Base-by-base conservation (phyloP, 2,329 filamentous ascomycete genomes). In the Fusarium paranaense region DNA sequence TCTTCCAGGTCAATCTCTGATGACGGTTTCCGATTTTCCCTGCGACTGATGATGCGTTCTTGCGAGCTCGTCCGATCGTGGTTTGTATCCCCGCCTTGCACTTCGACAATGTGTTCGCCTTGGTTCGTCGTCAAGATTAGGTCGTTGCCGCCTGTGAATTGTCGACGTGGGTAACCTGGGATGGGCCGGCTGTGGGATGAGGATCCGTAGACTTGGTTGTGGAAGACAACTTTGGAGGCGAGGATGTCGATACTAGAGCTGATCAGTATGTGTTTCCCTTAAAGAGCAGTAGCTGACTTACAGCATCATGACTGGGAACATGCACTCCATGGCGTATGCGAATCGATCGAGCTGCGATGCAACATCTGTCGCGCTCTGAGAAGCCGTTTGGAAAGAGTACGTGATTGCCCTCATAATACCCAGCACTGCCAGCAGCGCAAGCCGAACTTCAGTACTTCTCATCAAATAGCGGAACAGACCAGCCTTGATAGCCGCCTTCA, bases 281-380 rank as follows among this genome's bases (percentile, higher is more conserved):
- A 10, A 5, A 6, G 54, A 11, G 3, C 18, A 14, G 1, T n/a
- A 14, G 1, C 16, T 2, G 10, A 78, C 83, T 65, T 68, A 85
- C 83, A 82, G 81, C 78, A 86, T 80, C 60, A 86, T 79, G 0
- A 84, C 78, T 0, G 84, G 84, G 45, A 85, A 86, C 10, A 85
- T 67, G 64, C 84, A 85, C 60, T 85, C 84, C 50, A 85, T 66
- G 1, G 83, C 81, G 54, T 85, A 85, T 1, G 81, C 81, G 52
- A 85, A 85, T 1, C 84, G 80, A 57, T 85, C 84, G 0, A 85
- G 60, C 56, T 86, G 83, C 6, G 82, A 80, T 0, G 83, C 81
- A 0, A 80, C 63, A 27, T 80, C 78, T 0, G 81, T 82, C 0
- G 84, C 84, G 22, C 79, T 81, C 60, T 85, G 83, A 1, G 81